These are phyloP conservation scores for Teunomyces stri DNA, from an alignment of 805 yeast species.

Conservation along the genomic window DNA sequence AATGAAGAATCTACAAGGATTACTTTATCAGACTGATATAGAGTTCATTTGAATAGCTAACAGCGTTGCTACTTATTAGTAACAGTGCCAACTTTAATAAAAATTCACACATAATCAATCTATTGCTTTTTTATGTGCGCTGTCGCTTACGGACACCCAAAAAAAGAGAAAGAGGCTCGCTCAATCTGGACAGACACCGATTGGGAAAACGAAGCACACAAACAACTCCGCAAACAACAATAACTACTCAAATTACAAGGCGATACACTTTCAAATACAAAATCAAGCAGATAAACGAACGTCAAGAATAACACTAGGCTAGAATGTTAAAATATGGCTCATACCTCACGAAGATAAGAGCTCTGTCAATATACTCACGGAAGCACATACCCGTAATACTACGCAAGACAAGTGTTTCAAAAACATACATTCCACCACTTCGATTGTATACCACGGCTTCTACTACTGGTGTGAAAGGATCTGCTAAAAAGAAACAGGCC, in stretches of 20 bases:
- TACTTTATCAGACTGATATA: background rate
- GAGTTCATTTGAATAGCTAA: too few relatives aligned
- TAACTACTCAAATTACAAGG: background rate
- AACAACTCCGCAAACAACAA: background rate
- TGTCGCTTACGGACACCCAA: background rate
- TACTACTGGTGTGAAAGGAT: background rate
- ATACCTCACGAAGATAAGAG: background rate
- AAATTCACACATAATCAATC: too few relatives aligned
- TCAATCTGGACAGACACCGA: background rate
- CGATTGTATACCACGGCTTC: background rate
- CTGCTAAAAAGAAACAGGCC: too few relatives aligned
- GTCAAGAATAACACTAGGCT: background rate
- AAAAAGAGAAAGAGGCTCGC: background rate
- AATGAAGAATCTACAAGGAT: background rate
- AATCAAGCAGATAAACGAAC: background rate
- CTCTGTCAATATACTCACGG: background rate
- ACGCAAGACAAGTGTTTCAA: background rate
- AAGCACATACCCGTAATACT: background rate
- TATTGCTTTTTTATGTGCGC: background rate
- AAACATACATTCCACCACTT: background rate
- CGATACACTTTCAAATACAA: background rate
- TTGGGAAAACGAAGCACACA: background rate
- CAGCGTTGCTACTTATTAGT: too few relatives aligned
- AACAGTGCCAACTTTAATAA: too few relatives aligned
- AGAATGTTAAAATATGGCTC: conserved; percentile 3